Conservation (phyloP, 2,329 filamentous ascomycete genomes). For the Ciborinia camelliae region DNA sequence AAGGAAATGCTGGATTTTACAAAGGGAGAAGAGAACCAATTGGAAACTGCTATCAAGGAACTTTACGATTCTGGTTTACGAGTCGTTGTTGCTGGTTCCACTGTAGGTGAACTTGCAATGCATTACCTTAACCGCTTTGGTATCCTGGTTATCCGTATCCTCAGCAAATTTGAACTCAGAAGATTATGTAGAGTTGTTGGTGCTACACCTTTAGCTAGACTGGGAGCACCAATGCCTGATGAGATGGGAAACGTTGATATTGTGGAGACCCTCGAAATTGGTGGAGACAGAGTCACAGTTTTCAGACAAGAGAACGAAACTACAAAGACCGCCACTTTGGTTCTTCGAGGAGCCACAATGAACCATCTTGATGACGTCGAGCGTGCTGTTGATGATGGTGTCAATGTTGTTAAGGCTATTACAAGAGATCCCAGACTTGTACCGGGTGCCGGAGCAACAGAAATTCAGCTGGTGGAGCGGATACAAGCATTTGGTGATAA, state of each 20-base stretch:
- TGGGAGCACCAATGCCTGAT: conserved; percentile 98
- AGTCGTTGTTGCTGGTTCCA: conserved; percentile 86
- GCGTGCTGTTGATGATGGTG: conserved; percentile 93
- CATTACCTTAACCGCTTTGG: conserved; percentile 98
- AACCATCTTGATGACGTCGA: conserved; percentile 98
- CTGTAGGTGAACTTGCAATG: conserved; percentile 91
- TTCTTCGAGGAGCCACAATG: conserved; percentile 91
- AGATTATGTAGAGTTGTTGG: conserved; percentile 94
- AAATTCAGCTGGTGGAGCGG: conserved; percentile 89
- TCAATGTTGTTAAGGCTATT: conserved; percentile 98
- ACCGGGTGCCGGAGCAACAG: conserved; percentile 89
- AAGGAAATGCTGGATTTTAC: conserved; percentile 99
- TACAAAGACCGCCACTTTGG: conserved; percentile 89
- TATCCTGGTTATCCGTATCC: conserved; percentile 92
- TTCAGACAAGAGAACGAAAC: conserved; percentile 94
- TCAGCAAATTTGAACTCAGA: conserved; percentile 97
- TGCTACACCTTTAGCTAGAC: conserved; percentile 89
- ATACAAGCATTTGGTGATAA: conserved; percentile 88
- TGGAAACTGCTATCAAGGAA: conserved; percentile 91
- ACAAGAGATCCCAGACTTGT: conserved; percentile 89
- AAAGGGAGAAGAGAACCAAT: conserved; percentile 89
- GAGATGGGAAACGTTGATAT: conserved; percentile 96
- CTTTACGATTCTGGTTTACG: conserved; percentile 89
- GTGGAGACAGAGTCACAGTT: conserved; percentile 94
- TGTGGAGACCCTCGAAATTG: conserved; percentile 96